Conservation (phyloP, 2,329 filamentous ascomycete genomes). For the Seiridium unicorne region DNA sequence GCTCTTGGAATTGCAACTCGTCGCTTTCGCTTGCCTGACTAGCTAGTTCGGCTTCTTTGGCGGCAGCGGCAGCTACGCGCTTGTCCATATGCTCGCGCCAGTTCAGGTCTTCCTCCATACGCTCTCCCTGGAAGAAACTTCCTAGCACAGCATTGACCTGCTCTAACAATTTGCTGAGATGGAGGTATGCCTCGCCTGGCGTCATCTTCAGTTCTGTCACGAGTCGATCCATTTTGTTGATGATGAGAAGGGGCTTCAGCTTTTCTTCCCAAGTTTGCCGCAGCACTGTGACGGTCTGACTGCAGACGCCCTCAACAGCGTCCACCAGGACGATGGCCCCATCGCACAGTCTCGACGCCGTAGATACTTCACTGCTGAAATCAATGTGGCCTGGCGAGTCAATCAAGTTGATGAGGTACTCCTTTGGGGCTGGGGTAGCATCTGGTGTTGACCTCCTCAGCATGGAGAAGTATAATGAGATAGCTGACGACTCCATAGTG, state of each 20-base stretch:
- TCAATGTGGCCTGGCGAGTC: slow-evolving; percentile 98
- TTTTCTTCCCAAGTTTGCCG: slow-evolving; percentile 95
- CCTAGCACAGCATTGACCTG: slow-evolving; percentile 97
- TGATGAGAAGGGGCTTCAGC: slow-evolving; percentile 87
- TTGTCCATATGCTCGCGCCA: slow-evolving; percentile 95
- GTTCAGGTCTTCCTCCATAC: slow-evolving; percentile 96
- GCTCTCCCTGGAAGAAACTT: slow-evolving; percentile 95
- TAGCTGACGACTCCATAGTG: slow-evolving; percentile 99
- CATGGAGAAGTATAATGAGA: slow-evolving; percentile 94
- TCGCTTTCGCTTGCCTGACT: slow-evolving; percentile 53
- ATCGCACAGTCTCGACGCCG: slow-evolving; percentile 89
- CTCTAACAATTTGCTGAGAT: slow-evolving; percentile 85
- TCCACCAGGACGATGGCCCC: slow-evolving; percentile 93
- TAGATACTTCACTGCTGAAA: slow-evolving; percentile 97
- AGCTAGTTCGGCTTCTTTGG: slow-evolving; percentile 51
- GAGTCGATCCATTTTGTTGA: slow-evolving; percentile 97
- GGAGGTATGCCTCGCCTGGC: slow-evolving; percentile 82
- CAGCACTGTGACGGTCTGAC: slow-evolving; percentile 95
- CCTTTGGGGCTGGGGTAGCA: slow-evolving; percentile 68
- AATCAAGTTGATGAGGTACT: slow-evolving; percentile 96
- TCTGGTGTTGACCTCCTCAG: slow-evolving; percentile 70
- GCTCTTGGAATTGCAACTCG: slow-evolving; percentile 76
- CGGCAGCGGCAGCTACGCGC: slow-evolving; percentile 68
- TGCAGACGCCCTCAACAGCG: slow-evolving; percentile 96
- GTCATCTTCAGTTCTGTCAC: slow-evolving; percentile 95